A percentile compares a stretch with the other conserved stretches of the same genome.
Conservation (phyloP, 2,329 filamentous ascomycete species). For the Colletotrichum liaoningense region DNA sequence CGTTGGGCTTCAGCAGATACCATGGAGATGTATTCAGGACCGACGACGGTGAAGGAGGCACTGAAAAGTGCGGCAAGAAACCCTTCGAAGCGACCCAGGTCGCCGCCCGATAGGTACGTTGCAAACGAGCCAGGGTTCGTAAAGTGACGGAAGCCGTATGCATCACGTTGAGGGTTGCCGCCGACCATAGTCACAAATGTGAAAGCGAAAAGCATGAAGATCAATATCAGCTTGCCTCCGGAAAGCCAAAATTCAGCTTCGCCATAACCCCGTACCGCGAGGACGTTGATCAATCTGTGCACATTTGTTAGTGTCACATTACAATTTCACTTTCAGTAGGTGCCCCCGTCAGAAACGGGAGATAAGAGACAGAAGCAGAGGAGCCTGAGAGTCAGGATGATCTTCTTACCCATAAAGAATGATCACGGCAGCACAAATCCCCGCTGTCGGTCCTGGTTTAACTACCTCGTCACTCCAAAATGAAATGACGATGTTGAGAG, state of each 20-base stretch:
- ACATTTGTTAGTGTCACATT: not conserved
- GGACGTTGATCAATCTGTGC: constrained; percentile 45
- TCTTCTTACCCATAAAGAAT: not conserved
- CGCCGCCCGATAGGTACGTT: constrained; percentile 68
- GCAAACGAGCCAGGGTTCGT: constrained; percentile 70
- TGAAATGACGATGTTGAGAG: constrained; percentile 46
- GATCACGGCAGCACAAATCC: constrained; percentile 16
- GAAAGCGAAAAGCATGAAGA: constrained; percentile 75
- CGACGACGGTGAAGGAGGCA: constrained; percentile 72
- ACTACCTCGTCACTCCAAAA: constrained; percentile 33
- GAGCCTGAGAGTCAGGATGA: not conserved
- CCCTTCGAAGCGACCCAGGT: constrained; percentile 76
- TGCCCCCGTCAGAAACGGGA: constrained; percentile 15
- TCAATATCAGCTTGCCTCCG: constrained; percentile 72
- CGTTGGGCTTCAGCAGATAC: constrained; percentile 78
- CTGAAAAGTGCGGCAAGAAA: constrained; percentile 76
- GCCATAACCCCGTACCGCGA: constrained; percentile 38
- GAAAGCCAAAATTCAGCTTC: constrained; percentile 79
- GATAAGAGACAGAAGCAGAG: not conserved
- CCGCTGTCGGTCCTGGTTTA: constrained; percentile 16
- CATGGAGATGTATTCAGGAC: constrained; percentile 75
- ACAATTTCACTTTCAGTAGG: not conserved
- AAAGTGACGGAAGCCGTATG: constrained; percentile 79
- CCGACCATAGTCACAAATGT: constrained; percentile 86
- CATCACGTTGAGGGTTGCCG: constrained; percentile 76